A percentile compares a stretch with the other conserved stretches of the same genome.
phyloP scores from a whole-genome alignment of 768 basidiomycete species.

The Russula griseocarnosa region DNA sequence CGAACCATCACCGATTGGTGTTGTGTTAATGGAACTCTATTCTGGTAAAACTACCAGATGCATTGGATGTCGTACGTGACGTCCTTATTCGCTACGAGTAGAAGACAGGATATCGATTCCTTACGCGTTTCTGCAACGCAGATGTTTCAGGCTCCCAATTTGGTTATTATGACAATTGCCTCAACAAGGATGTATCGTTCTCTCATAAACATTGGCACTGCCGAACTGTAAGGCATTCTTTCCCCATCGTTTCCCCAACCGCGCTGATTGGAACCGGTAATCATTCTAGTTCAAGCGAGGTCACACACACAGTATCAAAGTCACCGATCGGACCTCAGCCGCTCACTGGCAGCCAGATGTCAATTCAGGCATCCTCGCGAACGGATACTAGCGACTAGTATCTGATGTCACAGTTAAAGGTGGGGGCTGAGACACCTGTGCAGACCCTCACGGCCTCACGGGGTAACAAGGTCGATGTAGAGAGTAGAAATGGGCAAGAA shows the following conservation, averaged over 20 bases:
- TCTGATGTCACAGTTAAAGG: background rate
- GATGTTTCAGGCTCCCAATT: background rate
- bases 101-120: background rate
- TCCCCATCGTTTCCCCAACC: background rate
- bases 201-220: background rate
- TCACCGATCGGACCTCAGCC: too few relatives aligned
- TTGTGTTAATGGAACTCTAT: background rate
- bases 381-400: background rate
- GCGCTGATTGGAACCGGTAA: background rate
- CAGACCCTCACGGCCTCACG: background rate
- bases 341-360: background rate
- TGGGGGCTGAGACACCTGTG: background rate
- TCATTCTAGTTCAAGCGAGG: background rate
- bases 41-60: background rate
- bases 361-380: background rate
- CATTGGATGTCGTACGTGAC: background rate
- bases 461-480: background rate
- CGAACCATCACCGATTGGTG: background rate
- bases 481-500: background rate
- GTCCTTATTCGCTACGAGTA: background rate
- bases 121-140: background rate
- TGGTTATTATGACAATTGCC: background rate
- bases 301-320: background rate
- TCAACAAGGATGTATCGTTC: background rate
- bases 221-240: background rate